phyloP scores from a whole-genome alignment of 768 basidiomycete species.

The Boletus subparvulus region DNA sequence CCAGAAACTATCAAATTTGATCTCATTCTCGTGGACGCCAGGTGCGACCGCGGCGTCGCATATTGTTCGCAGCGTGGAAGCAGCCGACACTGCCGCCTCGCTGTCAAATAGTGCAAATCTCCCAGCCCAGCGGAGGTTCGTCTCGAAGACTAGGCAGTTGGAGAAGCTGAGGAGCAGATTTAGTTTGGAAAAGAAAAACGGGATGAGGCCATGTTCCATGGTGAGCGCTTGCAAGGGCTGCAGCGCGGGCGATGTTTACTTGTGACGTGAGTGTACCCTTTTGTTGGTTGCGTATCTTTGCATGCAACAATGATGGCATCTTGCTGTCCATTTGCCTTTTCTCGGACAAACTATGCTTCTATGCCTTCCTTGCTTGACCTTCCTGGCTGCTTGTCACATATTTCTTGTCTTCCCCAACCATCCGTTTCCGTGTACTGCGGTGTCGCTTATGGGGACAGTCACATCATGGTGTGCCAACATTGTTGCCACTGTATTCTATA shows the following conservation, averaged over 20 bases:
- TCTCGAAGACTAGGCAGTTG: constrained; percentile 66
- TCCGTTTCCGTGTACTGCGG: constrained; percentile 4
- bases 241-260: constrained; percentile 20
- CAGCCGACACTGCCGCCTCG: constrained; percentile 10
- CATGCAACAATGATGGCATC: constrained; percentile 6
- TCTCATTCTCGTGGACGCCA: constrained; percentile 54
- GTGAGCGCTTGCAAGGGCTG: constrained; percentile 33
- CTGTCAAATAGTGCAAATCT: constrained; percentile 7
- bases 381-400: constrained; percentile 19
- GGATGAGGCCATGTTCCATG: constrained; percentile 19
- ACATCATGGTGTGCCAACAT: constrained; percentile 24
- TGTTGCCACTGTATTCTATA: constrained; percentile 34
- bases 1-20: constrained; percentile 59
- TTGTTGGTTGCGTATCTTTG: constrained; percentile 1
- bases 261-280: constrained; percentile 26
- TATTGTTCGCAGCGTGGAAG: constrained; percentile 18
- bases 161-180: constrained; percentile 59
- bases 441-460: constrained; percentile 12
- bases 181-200: constrained; percentile 35
- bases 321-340: constrained; percentile 9
- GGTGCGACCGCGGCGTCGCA: constrained; percentile 35
- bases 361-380: constrained; percentile 21
- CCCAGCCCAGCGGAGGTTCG: constrained; percentile 40
- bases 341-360: constrained; percentile 14
- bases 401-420: constrained; percentile 12